Evolutionary conservation across 495 filamentous ascomycete genomes (phyloP), one percentile per base, ranked within the genome.

Genomic region (Penicillium goetzii): DNA sequence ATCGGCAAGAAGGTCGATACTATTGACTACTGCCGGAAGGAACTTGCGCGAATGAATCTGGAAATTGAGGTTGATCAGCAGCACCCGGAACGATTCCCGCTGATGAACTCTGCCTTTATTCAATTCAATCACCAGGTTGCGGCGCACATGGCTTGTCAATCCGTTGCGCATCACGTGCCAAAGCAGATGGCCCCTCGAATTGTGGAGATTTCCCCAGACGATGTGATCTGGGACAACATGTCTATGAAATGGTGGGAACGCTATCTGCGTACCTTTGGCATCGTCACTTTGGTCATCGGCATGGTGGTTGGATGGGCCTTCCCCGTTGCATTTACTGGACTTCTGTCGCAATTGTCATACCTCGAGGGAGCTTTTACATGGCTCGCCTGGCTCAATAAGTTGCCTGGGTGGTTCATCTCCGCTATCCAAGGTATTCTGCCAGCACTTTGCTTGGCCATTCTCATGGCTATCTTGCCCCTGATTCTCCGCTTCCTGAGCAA

Each of bases 201-300:
- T 47, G 90, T 97, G 19, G 95, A 98, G 71, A 94, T 99, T 52
- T 92, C 91, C 32, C 95, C 95, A 0, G 88, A 91, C 59, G 93
- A 98, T 75, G 93, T 99, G 23, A 83, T 98, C 56, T 99, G 95
- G 95, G 91, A 96, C 63, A 99, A 99, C 73, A 94, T 99, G 90
- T 94, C 91, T 3, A 90, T 98, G 68, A 89, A 86, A 67, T 98
- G 96, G 95, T 98, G 92, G 91, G 88, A 92, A 67, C 86, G 88
- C 51, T 97, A 95, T 82, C 66, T 92, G 25, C 88, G 95, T 36
- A 89, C 87, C 45, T 83, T 80, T 56, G 70, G 87, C 33, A 87
- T 95, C 23, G 76, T 92, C 26, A 77, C 79, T 43, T 61, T 91
- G 30, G 91, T 94, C 15, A 74, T 78, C 56, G 92, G 80, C 19